Percentiles rank a stretch among this genome's conserved stretches.
These are phyloP conservation scores for Lizonia empirigonia DNA, from an alignment of 2,329 filamentous ascomycete species.

Conservation along the genomic window DNA sequence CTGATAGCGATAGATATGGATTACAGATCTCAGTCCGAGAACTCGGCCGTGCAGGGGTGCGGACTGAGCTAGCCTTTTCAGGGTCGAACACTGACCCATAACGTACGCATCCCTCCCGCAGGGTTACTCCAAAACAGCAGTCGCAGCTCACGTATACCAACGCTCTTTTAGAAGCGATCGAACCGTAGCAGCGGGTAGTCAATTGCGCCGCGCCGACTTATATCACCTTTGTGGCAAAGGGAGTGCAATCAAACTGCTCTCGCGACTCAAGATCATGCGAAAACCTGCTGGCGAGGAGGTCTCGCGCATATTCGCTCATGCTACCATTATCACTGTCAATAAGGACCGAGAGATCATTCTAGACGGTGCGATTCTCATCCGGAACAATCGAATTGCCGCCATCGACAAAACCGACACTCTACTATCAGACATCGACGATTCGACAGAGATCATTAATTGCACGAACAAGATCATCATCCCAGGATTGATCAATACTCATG, in stretches of 20 bases:
- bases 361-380: conserved; percentile 55
- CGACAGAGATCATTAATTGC: conserved; percentile 32
- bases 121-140: too few species aligned
- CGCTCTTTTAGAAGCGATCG: too few species aligned
- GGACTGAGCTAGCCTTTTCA: neutral
- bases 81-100: neutral
- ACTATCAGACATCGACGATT: neutral
- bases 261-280: too few species aligned
- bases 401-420: conserved; percentile 52
- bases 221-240: too few species aligned
- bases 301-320: conserved; percentile 52
- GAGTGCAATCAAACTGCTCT: too few species aligned
- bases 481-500: conserved; percentile 47
- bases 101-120: too few species aligned
- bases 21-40: neutral
- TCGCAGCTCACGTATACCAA: too few species aligned
- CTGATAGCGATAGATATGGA: neutral
- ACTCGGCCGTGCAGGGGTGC: conserved; percentile 6
- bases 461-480: conserved; percentile 43
- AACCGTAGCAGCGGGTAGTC: too few species aligned
- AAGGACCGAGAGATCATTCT: conserved; percentile 52
- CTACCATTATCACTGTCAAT: conserved; percentile 61
- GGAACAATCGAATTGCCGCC: conserved; percentile 49
- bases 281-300: neutral
- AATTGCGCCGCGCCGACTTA: too few species aligned